Percentiles rank a stretch among this genome's conserved stretches.
Conservation (phyloP, 441 rosid species). For the Corymbia citriodora region DNA sequence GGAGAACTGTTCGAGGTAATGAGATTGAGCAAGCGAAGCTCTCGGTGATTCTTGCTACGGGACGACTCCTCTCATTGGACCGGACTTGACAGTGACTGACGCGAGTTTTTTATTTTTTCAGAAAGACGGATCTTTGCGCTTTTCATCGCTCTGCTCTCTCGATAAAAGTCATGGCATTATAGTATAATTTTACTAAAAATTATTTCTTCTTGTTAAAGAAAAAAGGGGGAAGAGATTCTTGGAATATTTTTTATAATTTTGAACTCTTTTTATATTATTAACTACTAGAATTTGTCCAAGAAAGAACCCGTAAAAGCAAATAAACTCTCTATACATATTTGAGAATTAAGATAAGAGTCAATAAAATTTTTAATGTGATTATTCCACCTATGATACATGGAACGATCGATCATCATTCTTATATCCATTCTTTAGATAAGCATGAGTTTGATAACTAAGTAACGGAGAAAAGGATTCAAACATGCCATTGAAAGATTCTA, state of each 20-base stretch:
- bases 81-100: background rate
- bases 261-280: background rate
- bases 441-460: background rate
- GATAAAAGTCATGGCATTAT: background rate
- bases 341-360: background rate
- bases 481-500: background rate
- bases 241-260: background rate
- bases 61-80: background rate
- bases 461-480: background rate
- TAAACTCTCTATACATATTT: background rate
- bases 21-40: background rate
- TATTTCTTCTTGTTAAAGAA: background rate
- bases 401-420: background rate
- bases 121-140: background rate
- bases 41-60: background rate
- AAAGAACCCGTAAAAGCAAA: background rate
- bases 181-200: background rate
- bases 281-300: background rate
- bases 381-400: background rate
- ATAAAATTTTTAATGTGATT: background rate
- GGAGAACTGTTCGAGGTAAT: background rate
- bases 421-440: background rate
- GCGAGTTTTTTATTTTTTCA: background rate
- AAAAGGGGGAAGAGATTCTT: background rate
- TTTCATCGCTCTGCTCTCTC: accelerated